These are phyloP conservation scores for Lyophyllum semitale DNA, from an alignment of 768 basidiomycete species.

Conservation along the genomic window DNA sequence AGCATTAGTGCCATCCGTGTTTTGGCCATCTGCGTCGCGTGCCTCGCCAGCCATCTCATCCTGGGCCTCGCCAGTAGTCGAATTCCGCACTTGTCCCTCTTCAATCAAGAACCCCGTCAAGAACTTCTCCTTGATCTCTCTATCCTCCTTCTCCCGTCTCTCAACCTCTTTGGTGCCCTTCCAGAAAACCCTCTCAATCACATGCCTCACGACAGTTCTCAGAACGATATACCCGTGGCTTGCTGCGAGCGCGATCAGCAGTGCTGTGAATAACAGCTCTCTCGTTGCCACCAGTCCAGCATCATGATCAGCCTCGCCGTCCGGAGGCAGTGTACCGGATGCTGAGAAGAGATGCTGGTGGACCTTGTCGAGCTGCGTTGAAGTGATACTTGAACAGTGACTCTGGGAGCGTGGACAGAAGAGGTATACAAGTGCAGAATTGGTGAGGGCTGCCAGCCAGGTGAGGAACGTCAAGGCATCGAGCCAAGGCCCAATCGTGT, in stretches of 20 bases:
- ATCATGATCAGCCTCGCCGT: slow-evolving; percentile 9
- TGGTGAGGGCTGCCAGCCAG: slow-evolving; percentile 88
- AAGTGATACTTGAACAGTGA: slow-evolving; percentile 14
- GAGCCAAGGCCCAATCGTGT: slow-evolving; percentile 94
- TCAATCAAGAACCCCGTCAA: slow-evolving; percentile 29
- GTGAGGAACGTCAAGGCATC: slow-evolving; percentile 84
- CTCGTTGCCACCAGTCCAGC: slow-evolving; percentile 37
- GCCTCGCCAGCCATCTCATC: neutral
- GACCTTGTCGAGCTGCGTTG: slow-evolving; percentile 26
- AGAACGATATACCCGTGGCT: slow-evolving; percentile 84
- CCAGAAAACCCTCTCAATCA: slow-evolving; percentile 81
- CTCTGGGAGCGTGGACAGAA: slow-evolving; percentile 49
- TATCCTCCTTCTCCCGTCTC: slow-evolving; percentile 56
- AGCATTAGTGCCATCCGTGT: slow-evolving; percentile 16
- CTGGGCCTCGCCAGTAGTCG: slow-evolving; percentile 21
- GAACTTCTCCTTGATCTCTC: slow-evolving; percentile 42
- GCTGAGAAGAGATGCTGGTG: slow-evolving; percentile 27
- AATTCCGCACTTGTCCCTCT: slow-evolving; percentile 12
- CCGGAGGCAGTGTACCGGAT: slow-evolving; percentile 13
- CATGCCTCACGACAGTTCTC: slow-evolving; percentile 59
- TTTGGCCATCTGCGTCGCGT: slow-evolving; percentile 14
- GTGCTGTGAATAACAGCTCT: slow-evolving; percentile 60
- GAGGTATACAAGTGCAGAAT: slow-evolving; percentile 88
- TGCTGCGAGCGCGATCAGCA: slow-evolving; percentile 77
- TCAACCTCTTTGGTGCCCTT: slow-evolving; percentile 67